Percentiles rank a stretch among this genome's conserved stretches.
Evolutionary conservation across 371 early-diverging fungal species (phyloP).

Genomic region (Amoeboaphelidium occidentale): DNA sequence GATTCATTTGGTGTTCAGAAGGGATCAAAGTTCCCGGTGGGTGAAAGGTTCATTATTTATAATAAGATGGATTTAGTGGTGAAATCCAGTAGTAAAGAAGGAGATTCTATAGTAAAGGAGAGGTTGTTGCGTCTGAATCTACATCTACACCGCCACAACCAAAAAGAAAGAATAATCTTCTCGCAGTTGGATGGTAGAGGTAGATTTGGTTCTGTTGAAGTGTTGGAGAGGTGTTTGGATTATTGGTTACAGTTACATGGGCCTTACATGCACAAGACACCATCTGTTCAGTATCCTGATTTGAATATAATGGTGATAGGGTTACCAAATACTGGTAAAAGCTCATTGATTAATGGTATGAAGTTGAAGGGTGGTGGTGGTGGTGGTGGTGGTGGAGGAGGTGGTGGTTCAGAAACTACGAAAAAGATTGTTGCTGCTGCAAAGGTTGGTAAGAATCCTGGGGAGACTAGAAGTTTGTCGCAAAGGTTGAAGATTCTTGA

Average conservation of each 20-base stretch:
- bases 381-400: not conserved
- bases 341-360: constrained; percentile 64
- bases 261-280: not conserved
- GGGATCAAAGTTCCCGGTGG: no score
- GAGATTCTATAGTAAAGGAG: not conserved
- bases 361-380: no score
- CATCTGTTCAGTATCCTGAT: constrained; percentile 13
- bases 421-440: not conserved
- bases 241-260: not conserved
- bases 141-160: no score
- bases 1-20: no score
- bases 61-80: not conserved
- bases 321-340: constrained; percentile 91
- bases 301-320: constrained; percentile 61
- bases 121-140: no score
- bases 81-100: not conserved
- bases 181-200: not conserved
- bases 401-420: not conserved
- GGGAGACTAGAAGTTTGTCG: not conserved
- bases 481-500: not conserved
- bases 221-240: not conserved
- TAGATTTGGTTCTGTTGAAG: not conserved
- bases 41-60: not conserved
- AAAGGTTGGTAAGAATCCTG: not conserved
- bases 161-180: no score